A percentile compares a stretch with the other conserved stretches of the same genome.
Evolutionary conservation across 2,329 filamentous ascomycete species (phyloP).

Genomic region (Colletotrichum cordylinicola): DNA sequence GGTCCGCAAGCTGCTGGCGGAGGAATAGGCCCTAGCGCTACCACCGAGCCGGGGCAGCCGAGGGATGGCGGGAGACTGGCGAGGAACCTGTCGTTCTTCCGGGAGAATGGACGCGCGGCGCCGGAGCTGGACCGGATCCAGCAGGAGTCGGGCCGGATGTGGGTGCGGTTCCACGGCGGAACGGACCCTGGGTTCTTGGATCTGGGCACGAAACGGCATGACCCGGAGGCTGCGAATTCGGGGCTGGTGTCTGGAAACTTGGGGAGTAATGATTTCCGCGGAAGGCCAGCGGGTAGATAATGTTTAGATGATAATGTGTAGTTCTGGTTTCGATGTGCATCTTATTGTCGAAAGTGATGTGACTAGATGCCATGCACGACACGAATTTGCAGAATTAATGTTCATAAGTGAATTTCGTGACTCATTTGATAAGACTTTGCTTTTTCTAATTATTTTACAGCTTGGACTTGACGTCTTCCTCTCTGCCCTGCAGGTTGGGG

Average conservation of each 20-base stretch:
- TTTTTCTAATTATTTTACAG: background rate
- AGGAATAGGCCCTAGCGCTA: background rate
- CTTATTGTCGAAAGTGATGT: background rate
- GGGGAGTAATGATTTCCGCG: background rate
- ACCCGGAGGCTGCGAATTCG: background rate
- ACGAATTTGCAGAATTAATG: background rate
- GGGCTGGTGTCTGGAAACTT: background rate
- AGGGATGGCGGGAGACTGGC: background rate
- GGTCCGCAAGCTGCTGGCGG: background rate
- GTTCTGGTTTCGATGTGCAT: background rate
- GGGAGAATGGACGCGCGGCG: background rate
- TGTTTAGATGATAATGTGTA: background rate
- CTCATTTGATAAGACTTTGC: background rate
- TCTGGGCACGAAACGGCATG: background rate
- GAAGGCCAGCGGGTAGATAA: background rate
- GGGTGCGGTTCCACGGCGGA: conserved; percentile 10
- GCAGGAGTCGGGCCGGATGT: conserved; percentile 4
- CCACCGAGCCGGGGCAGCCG: background rate
- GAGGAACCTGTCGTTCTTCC: background rate
- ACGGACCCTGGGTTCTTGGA: conserved; percentile 11
- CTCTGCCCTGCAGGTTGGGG: background rate
- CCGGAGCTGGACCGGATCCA: conserved; percentile 7
- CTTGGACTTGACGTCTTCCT: background rate
- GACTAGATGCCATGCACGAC: background rate
- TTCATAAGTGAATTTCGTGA: background rate